Evolutionary conservation across 208 protist species (phyloP).

Genomic region (Leishmania aethiopica): DNA sequence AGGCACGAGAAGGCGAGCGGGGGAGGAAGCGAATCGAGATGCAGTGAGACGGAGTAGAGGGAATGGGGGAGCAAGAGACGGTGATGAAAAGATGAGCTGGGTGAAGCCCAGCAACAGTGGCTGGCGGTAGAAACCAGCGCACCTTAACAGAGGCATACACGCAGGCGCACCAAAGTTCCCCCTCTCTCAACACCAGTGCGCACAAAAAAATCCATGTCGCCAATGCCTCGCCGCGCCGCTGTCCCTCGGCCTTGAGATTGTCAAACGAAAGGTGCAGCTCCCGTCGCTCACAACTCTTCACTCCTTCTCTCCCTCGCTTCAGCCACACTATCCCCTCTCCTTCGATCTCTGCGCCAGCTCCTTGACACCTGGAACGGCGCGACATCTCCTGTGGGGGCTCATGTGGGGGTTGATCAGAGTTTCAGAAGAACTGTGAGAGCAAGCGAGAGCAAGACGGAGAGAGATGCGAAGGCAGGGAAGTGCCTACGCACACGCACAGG

Average conservation of each 20-base stretch:
- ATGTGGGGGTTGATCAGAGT: background rate
- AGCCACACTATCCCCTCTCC: background rate
- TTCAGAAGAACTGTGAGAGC: background rate
- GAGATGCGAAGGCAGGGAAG: background rate
- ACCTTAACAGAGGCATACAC: background rate
- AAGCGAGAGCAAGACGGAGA: background rate
- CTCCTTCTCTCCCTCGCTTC: conserved; percentile 4
- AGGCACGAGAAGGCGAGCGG: background rate
- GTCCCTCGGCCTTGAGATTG: conserved; percentile 3
- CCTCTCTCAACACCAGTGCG: background rate
- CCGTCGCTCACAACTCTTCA: conserved; percentile 1
- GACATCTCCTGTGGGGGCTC: background rate
- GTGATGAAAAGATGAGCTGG: background rate
- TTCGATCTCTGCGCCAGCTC: background rate
- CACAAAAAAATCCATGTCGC: background rate
- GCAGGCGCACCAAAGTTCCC: background rate
- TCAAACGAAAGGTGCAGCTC: background rate
- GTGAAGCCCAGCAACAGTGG: background rate
- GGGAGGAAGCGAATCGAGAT: background rate
- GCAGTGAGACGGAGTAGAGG: background rate
- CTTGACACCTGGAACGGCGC: background rate
- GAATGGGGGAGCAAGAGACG: conserved; percentile 14
- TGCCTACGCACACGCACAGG: background rate
- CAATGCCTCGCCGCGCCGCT: background rate
- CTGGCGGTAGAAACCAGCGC: background rate